Evolutionary conservation across 768 basidiomycete genomes (phyloP).

Genomic region (Pleurotus cornucopiae): DNA sequence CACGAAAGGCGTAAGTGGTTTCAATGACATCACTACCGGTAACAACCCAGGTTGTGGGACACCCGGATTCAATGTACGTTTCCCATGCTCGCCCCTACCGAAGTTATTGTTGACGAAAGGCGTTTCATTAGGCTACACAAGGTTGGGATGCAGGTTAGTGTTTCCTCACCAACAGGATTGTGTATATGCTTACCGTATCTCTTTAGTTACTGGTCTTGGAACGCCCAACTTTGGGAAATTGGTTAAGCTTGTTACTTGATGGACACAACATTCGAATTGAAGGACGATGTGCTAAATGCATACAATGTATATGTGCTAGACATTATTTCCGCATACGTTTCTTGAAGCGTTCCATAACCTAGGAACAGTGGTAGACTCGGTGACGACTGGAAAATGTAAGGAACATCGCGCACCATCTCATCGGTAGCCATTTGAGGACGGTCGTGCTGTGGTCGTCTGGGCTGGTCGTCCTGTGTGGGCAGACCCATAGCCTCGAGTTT

Average conservation of each 20-base stretch:
- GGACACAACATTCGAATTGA: neutral
- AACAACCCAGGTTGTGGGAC: conserved; percentile 61
- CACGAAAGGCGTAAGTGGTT: conserved; percentile 25
- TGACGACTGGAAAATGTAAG: neutral
- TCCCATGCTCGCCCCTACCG: neutral
- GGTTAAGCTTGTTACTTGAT: conserved; percentile 26
- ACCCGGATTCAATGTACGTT: conserved; percentile 57
- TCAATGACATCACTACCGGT: conserved; percentile 60
- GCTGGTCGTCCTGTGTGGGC: conserved; percentile 48
- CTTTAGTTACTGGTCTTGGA: conserved; percentile 46
- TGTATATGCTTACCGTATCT: neutral
- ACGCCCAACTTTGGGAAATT: conserved; percentile 52
- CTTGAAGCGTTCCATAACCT: conserved; percentile 98
- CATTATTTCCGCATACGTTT: conserved; percentile 83
- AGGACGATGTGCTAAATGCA: conserved; percentile 1
- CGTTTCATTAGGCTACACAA: conserved; percentile 31
- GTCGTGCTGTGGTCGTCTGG: conserved; percentile 44
- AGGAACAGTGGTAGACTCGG: conserved; percentile 2
- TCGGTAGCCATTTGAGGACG: conserved; percentile 85
- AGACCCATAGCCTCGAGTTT: conserved; percentile 84
- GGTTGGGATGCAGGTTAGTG: conserved; percentile 60
- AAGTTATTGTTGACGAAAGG: conserved; percentile 4
- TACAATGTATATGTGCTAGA: conserved; percentile 4
- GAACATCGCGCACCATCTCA: conserved; percentile 60
- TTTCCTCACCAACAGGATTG: neutral